Evolutionary conservation across 495 filamentous ascomycete species (phyloP).

Genomic region (Xylaria scruposa): DNA sequence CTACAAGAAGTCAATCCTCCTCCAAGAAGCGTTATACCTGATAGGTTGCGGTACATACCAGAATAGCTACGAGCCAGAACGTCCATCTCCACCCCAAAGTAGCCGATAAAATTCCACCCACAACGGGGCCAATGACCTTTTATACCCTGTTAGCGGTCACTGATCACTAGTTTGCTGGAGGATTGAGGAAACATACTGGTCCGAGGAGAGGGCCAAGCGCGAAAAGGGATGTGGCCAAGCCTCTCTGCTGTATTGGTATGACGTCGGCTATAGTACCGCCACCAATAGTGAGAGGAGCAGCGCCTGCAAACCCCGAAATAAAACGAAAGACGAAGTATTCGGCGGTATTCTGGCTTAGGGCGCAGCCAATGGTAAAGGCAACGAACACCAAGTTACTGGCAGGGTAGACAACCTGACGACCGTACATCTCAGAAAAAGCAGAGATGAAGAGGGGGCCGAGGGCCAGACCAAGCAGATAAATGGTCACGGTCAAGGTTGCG

Average conservation of each 20-base stretch:
- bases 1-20: background rate
- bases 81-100: slow-evolving; percentile 68
- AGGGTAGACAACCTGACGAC: slow-evolving; percentile 62
- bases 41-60: slow-evolving; percentile 48
- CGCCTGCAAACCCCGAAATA: slow-evolving; percentile 59
- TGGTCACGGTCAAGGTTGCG: slow-evolving; percentile 60
- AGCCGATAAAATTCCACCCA: slow-evolving; percentile 59
- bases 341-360: slow-evolving; percentile 41
- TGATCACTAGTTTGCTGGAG: background rate
- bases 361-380: slow-evolving; percentile 52
- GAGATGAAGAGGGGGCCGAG: slow-evolving; percentile 66
- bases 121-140: slow-evolving; percentile 58
- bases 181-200: background rate
- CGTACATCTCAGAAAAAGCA: slow-evolving; percentile 69
- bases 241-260: slow-evolving; percentile 45
- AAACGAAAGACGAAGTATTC: slow-evolving; percentile 61
- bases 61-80: slow-evolving; percentile 64
- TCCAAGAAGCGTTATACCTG: background rate
- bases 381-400: slow-evolving; percentile 62
- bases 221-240: slow-evolving; percentile 61
- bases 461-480: slow-evolving; percentile 66
- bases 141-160: slow-evolving; percentile 40
- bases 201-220: slow-evolving; percentile 61
- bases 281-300: slow-evolving; percentile 53
- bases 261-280: slow-evolving; percentile 46